Base-by-base conservation (phyloP, 805 yeast genomes). In the Lipomyces japonicus region DNA sequence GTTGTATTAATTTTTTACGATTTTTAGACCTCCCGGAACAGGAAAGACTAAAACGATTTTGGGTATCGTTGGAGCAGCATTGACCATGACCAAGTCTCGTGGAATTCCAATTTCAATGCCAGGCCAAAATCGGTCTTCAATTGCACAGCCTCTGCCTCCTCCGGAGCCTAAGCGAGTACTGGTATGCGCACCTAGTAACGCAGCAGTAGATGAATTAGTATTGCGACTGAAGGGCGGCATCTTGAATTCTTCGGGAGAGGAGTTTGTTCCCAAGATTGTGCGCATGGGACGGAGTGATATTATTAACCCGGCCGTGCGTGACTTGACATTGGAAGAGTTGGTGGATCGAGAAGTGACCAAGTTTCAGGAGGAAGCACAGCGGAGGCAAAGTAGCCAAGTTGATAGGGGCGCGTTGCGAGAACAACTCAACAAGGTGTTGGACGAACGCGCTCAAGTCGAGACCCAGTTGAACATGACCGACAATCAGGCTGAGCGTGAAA, bases 111-210 rank as follows among this genome's bases (percentile, higher is more conserved):
- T 61, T 19, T 21, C 41, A 3, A 46, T 59, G 14, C 61, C 64
- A 9, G 63, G 61, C 5, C 76, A 5, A 57, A 55, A 28, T 56
- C 57, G n/a, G 60, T 60, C 16, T 62, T 37, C 39, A 18, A 55
- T 14, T 44, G 54, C 4, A 42, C 60, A 4, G 35, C 18, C 52
- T 1, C 24, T 48, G 14, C 38, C 50, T 6, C 38, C 42, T 2
- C 42, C 23, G 5, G 58, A 66, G 26, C 70, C 68, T 25, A 74
- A 78, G 31, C 86, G 86, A 50, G 79, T 93, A 1, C 70, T 93
- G 44, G 80, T 93, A 18, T 95, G 98, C 76, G 97, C 98, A 1
- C 99, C 99, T 2, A 87, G 96, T 65, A 93, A 93, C 71, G 99
- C 99, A 0, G 99, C 99, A 12, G 96, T 93, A 2, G 99, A 93